Base-by-base conservation (phyloP, 495 filamentous ascomycete genomes). In the Pyrenopolyporus hunteri region DNA sequence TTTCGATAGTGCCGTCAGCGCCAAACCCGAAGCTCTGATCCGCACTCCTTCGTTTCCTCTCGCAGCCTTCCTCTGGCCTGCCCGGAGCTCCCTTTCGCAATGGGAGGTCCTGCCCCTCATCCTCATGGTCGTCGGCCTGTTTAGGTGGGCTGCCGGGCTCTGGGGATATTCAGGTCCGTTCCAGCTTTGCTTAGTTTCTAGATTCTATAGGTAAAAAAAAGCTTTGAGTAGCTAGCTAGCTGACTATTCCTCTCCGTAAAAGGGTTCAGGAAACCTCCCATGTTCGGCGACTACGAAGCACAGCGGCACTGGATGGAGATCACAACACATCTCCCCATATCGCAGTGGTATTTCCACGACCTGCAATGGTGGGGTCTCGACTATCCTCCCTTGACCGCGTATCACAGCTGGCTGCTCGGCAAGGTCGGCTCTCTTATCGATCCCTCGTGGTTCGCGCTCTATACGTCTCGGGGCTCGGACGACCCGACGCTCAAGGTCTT, bases 221-320 rank as follows among this genome's bases (percentile, higher is more conserved):
- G 5, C 20, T 13, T 23, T 16, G n/a, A 10, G 31, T 16, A 52
- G n/a, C 28, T 23, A 8, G 11, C n/a, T 49, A 29, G 25, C 50
- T 55, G 19, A 32, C 29, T 35, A 26, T 16, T 20, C 64, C 46
- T 56, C 42, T 16, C 9, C 22, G 3, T n/a, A 28, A 0, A 51
- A 92, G 91, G 92, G 43, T 90, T 87, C 60, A 75, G 87, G 59
- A 84, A 85, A 33, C 92, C 92, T 2, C 94, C 94, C 11, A 93
- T 97, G 87, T 87, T 95, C 65, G 94, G 94, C 48, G 94, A 98
- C 72, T 97, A 97, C 71, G 94, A 98, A 73, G 94, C 95, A 5
- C 94, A 98, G 72, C 75, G 94, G 64, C 94, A 98, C 68, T 98
- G 94, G 94, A 97, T 98, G 93, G 94, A 98, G 67, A 82, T 97